Evolutionary conservation across 2,329 filamentous ascomycete genomes (phyloP).

Genomic region (Calonectria henricotiae): DNA sequence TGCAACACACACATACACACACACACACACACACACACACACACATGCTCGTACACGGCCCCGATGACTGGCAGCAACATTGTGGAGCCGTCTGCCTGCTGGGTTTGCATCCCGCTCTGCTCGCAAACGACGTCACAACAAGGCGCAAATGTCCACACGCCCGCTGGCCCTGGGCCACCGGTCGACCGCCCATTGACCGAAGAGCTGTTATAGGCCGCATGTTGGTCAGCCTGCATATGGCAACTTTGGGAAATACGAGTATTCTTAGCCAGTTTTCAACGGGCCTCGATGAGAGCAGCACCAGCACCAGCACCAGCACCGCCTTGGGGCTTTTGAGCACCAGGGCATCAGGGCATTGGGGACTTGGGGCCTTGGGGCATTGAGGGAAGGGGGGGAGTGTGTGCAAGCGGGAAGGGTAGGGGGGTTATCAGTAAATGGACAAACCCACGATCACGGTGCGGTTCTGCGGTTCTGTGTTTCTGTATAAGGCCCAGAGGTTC

Average conservation of each 20-base stretch:
- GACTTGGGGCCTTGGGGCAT: not conserved
- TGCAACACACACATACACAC: not conserved
- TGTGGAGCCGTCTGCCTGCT: too few relatives aligned
- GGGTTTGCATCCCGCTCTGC: constrained; percentile 8
- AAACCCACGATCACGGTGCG: not conserved
- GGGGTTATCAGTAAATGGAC: not conserved
- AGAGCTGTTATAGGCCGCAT: constrained; percentile 13
- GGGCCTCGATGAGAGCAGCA: not conserved
- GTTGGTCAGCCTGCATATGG: constrained; percentile 30
- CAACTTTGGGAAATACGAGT: constrained; percentile 27
- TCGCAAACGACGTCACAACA: constrained; percentile 15
- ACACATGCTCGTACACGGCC: not conserved
- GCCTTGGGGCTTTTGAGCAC: not conserved
- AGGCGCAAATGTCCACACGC: not conserved
- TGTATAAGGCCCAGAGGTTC: constrained; percentile 7
- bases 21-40: too few relatives aligned
- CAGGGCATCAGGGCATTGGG: too few relatives aligned
- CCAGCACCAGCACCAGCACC: not conserved
- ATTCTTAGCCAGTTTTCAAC: constrained; percentile 3
- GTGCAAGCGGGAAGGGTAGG: too few relatives aligned
- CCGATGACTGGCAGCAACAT: too few relatives aligned
- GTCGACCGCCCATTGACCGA: not conserved
- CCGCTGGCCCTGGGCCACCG: not conserved
- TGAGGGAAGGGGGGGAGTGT: not conserved
- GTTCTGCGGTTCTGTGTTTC: not conserved